Base-by-base conservation (phyloP, 352 stramenopile species). In the Blastocystis sp. region DNA sequence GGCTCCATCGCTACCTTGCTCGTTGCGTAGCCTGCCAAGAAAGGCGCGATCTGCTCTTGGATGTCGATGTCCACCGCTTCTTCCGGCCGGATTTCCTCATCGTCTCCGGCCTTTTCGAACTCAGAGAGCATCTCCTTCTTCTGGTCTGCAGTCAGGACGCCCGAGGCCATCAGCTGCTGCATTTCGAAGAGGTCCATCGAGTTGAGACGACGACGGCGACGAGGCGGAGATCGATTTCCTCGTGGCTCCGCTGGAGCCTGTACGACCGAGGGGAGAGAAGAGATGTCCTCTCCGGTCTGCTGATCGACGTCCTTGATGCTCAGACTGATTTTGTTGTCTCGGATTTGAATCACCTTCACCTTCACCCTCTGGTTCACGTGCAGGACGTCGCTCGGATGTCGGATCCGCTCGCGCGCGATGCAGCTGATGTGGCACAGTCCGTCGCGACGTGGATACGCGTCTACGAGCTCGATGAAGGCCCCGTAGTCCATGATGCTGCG, bases 271-370 rank as follows among this genome's bases (percentile, higher is more conserved):
- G 43, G 62, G 0, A 54, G 9, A 26, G 41, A 24, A 37, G 98
- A 95, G 5, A 99, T 89, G 92, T 99, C 97, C 78, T 93, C 64
- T 26, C 96, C 97, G 5, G 94, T 97, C 37, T 92, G 91, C 91
- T 99, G 97, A 90, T 99, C 96, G 13, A 98, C 96, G 92, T 99
- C 97, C 76, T 97, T 96, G 90, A 99, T 96, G 20, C 93, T 98
- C 62, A 98, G 93, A 34, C 95, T 94, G n/a, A 98, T 89, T 90
- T 97, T 97, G 54, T 91, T 90, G 75, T 91, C 92, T 11, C 91
- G 88, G 43, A 90, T 91, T 50, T 90, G 90, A 4, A 90, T 90
- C 2, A 91, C 92, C 91, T 99, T 99, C 79, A 99, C 95, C 91
- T 97, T 98, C 4, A 98, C 95, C 26, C 91, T 91, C 92, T 98